Evolutionary conservation across 1,284 basidiomycete species (phyloP), one percentile per base, ranked within the genome.

Genomic region (Cutaneotrichosporon cyanovorans): DNA sequence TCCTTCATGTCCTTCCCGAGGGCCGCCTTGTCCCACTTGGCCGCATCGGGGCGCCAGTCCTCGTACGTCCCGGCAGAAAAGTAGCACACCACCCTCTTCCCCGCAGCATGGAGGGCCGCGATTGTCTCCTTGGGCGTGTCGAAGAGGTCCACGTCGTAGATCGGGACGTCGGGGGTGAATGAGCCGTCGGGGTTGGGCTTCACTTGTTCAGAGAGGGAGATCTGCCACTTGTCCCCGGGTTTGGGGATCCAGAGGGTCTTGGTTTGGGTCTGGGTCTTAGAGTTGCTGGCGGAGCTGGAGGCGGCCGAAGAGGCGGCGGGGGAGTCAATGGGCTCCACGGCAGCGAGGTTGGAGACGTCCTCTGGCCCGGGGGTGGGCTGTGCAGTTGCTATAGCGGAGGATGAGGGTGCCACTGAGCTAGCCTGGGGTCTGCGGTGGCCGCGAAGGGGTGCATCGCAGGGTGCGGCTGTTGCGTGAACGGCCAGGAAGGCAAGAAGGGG

Each of bases 71-170:
- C 68, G 23, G 66, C 67, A 2, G 52, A 57, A 50, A 71, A 68
- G 56, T 72, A 72, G 50, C 68, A 72, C 9, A 65, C 51, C 28
- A 71, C 67, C 23, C 52, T 63, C 49, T 69, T 71, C 30, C 65
- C 69, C 5, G 39, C 39, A 5, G 35, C 33, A 34, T 58, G 48
- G 16, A 52, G 43, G 4, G 11, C 12, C 4, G n/a, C n/a, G 33
- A 52, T 52, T 2, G 40, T 46, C 19, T 18, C 28, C 8, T 9
- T 16, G 21, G 30, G 4, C 12, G 40, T 42, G 37, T 45, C 46
- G 16, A 42, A 48, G 19, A 45, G 31, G 33, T 52, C 50, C 5
- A 52, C 28, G 43, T 45, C 50, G 35, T 41, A 45, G 12, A 45
- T 16, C 16, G 37, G 35, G 6, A 42, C 46, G 10, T 48, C 20